A percentile compares a stretch with the other conserved stretches of the same genome.
Evolutionary conservation across 768 basidiomycete genomes (phyloP).

Genomic region (Hypsizygus marmoreus): DNA sequence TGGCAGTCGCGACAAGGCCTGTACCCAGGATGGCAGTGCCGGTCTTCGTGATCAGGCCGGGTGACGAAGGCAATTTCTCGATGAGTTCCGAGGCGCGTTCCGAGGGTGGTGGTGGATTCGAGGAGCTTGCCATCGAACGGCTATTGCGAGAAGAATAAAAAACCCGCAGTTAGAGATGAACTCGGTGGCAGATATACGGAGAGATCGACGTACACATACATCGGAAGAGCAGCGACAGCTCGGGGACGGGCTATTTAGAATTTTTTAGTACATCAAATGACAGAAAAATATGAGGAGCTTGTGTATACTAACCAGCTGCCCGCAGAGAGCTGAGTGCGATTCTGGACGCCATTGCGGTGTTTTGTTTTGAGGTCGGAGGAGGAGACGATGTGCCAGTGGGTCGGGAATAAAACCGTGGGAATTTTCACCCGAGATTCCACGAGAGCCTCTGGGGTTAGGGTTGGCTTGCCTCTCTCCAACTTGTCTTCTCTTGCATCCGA

Average conservation of each 20-base stretch:
- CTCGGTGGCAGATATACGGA: conserved; percentile 6
- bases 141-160: conserved; percentile 33
- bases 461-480: conserved; percentile 6
- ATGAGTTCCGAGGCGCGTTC: conserved; percentile 91
- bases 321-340: conserved; percentile 67
- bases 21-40: conserved; percentile 90
- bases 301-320: conserved; percentile 56
- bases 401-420: conserved; percentile 37
- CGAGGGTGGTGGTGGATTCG: conserved; percentile 69
- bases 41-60: conserved; percentile 91
- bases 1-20: conserved; percentile 85
- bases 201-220: conserved; percentile 49
- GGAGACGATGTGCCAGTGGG: conserved; percentile 30
- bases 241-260: conserved; percentile 52
- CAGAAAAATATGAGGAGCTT: neutral
- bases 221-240: conserved; percentile 47
- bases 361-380: conserved; percentile 26
- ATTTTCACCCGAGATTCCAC: conserved; percentile 41
- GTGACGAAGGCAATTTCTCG: conserved; percentile 83
- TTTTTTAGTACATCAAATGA: neutral
- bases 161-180: conserved; percentile 12
- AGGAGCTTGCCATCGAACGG: conserved; percentile 63
- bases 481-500: too few species aligned
- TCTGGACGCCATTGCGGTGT: conserved; percentile 64
- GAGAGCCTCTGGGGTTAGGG: conserved; percentile 34